phyloP scores from a whole-genome alignment of 2,329 filamentous ascomycete genomes.

The Nigrospora oryzae region DNA sequence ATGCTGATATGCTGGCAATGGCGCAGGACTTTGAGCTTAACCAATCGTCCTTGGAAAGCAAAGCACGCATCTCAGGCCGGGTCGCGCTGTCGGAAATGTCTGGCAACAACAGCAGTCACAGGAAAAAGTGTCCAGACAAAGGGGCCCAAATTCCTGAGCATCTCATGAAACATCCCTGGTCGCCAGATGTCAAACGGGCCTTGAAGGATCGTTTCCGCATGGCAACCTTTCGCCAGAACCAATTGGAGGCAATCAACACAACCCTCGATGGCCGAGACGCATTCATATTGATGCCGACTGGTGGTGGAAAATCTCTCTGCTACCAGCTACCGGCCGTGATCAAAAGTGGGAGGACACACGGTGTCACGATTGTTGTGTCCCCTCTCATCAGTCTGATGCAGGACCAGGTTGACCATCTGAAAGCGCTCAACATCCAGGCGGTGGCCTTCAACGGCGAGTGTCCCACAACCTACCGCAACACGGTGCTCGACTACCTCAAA shows the following conservation, averaged over 20 bases:
- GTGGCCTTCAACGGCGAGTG: constrained; percentile 76
- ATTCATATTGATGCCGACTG: constrained; percentile 96
- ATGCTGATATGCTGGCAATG: constrained; percentile 42
- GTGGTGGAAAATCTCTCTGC: constrained; percentile 92
- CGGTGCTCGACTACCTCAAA: constrained; percentile 58
- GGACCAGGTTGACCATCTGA: constrained; percentile 84
- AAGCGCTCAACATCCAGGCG: constrained; percentile 67
- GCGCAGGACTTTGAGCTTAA: constrained; percentile 40
- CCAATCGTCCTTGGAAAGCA: constrained; percentile 23
- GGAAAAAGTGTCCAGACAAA: constrained; percentile 22
- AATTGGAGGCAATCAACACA: constrained; percentile 92
- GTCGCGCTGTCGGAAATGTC: constrained; percentile 38
- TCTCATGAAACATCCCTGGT: constrained; percentile 69
- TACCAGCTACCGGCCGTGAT: constrained; percentile 91
- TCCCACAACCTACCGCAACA: constrained; percentile 48
- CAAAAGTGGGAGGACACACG: constrained; percentile 68
- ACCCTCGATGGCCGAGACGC: constrained; percentile 81
- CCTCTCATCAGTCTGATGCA: constrained; percentile 94
- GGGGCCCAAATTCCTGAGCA: constrained; percentile 34
- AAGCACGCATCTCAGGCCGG: constrained; percentile 16
- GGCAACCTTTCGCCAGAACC: constrained; percentile 79
- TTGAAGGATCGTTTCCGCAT: constrained; percentile 79
- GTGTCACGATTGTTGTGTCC: constrained; percentile 91
- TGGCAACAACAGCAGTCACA: constrained; percentile 31
- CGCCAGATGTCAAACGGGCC: constrained; percentile 70